Conservation (phyloP, 164 flowering plant genomes). For the Berberis thunbergii region DNA sequence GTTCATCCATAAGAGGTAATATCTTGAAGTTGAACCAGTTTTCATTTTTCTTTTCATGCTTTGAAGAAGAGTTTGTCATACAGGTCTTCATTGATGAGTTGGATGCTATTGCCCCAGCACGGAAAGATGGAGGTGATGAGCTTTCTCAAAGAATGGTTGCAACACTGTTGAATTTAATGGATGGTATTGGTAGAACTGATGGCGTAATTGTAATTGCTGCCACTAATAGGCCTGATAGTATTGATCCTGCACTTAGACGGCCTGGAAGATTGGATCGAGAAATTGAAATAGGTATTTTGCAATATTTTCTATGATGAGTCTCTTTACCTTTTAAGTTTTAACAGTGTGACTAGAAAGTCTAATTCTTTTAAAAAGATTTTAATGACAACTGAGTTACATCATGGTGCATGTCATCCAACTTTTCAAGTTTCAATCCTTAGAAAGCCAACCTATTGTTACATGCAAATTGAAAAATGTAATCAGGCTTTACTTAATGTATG, state of each 20-base stretch:
- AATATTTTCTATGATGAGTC: no score
- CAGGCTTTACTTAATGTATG: no score
- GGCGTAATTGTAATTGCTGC: slow-evolving; percentile 80
- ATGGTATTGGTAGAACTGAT: slow-evolving; percentile 55
- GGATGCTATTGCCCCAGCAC: slow-evolving; percentile 97
- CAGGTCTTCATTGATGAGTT: slow-evolving; percentile 97
- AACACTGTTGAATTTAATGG: slow-evolving; percentile 84
- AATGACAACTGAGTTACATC: no score
- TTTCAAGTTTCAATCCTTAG: no score
- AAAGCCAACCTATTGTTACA: no score
- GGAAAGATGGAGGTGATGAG: slow-evolving; percentile 81
- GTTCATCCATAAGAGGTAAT: no score
- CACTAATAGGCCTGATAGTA: slow-evolving; percentile 72
- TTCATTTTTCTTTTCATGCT: background rate
- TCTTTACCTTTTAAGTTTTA: no score
- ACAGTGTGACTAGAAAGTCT: no score
- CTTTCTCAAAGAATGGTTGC: slow-evolving; percentile 87
- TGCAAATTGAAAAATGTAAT: no score
- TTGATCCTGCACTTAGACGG: slow-evolving; percentile 91
- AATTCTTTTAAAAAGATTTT: no score
- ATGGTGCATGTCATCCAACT: no score
- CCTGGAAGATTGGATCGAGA: slow-evolving; percentile 93
- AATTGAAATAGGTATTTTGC: slow-evolving; percentile 71
- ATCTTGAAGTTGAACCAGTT: background rate
- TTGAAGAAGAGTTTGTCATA: background rate